Evolutionary conservation across 1,284 basidiomycete genomes (phyloP), one percentile per base, ranked within the genome.

Genomic region (Retiboletus flavoniger): DNA sequence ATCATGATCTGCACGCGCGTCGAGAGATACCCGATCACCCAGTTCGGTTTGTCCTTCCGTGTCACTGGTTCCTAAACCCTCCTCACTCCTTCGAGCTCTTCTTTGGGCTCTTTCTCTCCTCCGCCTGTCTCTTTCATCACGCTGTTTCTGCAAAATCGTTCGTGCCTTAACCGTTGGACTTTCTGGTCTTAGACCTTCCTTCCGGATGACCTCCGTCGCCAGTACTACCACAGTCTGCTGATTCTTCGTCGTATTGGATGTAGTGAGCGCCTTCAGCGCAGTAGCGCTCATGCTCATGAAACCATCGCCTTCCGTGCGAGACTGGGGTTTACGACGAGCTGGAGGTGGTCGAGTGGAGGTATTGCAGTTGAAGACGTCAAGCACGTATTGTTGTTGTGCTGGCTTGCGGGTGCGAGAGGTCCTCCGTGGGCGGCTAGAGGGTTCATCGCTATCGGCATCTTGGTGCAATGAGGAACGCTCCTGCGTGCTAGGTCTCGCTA

Each of bases 111-210:
- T 76, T 61, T 84, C 83, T 51, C 77, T 75, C 56, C 90, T 74
- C 54, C 82, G 78, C 41, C 71, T 74, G 34, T 77, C 80, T 64
- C 81, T 84, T 60, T 87, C 85, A 44, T 89, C 87, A 58, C 85
- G 82, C 60, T 88, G 80, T 57, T 84, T 81, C 67, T 94, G 89
- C 16, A 80, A 72, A 28, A 83, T 78, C 3, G 87, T 91, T 61
- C 81, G 81, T 40, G 89, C 81, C 70, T 89, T 92, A 46, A 87
- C 83, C 17, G 78, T 81, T 2, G 91, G 91, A 66, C 88, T 92
- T 54, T 88, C 89, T 11, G 92, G 92, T 51, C 92, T 73, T 19
- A 75, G 72, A 24, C 91, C 91, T 34, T 83, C 78, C 63, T 81
- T 86, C 43, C 84, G 78, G 29, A 95, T 73, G 21, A 93, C 79